Conservation (phyloP, 1,284 basidiomycete genomes). For the Puccinia horiana region DNA sequence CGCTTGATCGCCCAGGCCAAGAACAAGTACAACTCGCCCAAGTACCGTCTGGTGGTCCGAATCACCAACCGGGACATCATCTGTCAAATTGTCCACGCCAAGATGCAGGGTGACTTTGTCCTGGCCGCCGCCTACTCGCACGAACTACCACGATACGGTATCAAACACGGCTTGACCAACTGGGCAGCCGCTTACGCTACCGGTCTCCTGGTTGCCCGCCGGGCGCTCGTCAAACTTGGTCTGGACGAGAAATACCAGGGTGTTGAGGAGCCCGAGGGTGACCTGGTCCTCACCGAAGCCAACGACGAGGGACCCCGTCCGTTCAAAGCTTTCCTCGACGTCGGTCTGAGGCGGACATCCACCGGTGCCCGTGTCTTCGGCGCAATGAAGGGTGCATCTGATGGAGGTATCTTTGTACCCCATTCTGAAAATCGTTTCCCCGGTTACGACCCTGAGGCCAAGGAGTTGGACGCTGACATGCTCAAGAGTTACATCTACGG, state of each 20-base stretch:
- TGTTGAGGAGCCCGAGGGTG: slow-evolving; percentile 87
- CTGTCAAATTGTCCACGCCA: slow-evolving; percentile 87
- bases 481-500: slow-evolving; percentile 98
- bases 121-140: slow-evolving; percentile 70
- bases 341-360: slow-evolving; percentile 95
- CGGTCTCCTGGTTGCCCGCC: slow-evolving; percentile 90
- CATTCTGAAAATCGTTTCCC: slow-evolving; percentile 99
- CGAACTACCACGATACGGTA: slow-evolving; percentile 93
- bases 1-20: slow-evolving; percentile 95
- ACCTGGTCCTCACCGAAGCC: slow-evolving; percentile 76
- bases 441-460: slow-evolving; percentile 90
- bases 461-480: slow-evolving; percentile 90
- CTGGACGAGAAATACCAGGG: slow-evolving; percentile 99
- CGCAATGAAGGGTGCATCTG: slow-evolving; percentile 97
- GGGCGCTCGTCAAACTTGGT: slow-evolving; percentile 90
- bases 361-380: slow-evolving; percentile 98
- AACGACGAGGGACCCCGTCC: slow-evolving; percentile 93
- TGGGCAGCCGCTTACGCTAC: slow-evolving; percentile 99
- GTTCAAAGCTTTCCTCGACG: slow-evolving; percentile 98
- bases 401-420: slow-evolving; percentile 96
- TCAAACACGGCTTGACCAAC: slow-evolving; percentile 97
- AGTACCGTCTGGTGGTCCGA: slow-evolving; percentile 98
- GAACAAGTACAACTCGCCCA: slow-evolving; percentile 99
- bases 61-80: slow-evolving; percentile 53
- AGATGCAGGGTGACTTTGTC: slow-evolving; percentile 94